phyloP scores from a whole-genome alignment of 768 basidiomycete genomes.

The Suillus sp. region DNA sequence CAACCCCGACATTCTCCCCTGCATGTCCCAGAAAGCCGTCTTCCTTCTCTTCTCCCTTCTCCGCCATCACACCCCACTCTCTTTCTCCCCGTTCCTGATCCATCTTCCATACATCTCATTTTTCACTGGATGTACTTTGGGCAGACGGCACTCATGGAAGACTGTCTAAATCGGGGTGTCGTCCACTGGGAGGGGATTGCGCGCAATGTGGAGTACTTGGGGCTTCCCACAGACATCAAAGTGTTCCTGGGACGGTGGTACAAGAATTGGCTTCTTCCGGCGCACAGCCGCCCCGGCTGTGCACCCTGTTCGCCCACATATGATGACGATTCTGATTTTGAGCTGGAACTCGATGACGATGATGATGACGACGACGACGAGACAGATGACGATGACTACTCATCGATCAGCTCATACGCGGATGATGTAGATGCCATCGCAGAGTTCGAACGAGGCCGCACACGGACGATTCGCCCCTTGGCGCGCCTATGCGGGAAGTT shows the following conservation, averaged over 20 bases:
- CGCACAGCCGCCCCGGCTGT: slow-evolving; percentile 27
- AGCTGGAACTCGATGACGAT: slow-evolving; percentile 30
- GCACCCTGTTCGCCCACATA: slow-evolving; percentile 30
- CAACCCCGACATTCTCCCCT: slow-evolving; percentile 30
- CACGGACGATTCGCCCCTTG: slow-evolving; percentile 42
- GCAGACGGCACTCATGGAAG: slow-evolving; percentile 61
- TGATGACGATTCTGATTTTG: slow-evolving; percentile 40
- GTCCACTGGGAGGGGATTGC: slow-evolving; percentile 87
- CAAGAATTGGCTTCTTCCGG: slow-evolving; percentile 55
- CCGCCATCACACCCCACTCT: slow-evolving; percentile 64
- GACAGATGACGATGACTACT: slow-evolving; percentile 29
- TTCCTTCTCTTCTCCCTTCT: slow-evolving; percentile 71
- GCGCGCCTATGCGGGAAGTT: slow-evolving; percentile 33
- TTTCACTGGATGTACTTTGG: slow-evolving; percentile 87
- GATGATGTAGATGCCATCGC: slow-evolving; percentile 44
- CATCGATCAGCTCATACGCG: slow-evolving; percentile 39
- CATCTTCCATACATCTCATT: slow-evolving; percentile 68
- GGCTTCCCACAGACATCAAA: slow-evolving; percentile 74
- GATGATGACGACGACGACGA: slow-evolving; percentile 26
- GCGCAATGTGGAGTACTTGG: slow-evolving; percentile 88
- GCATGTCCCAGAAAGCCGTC: slow-evolving; percentile 46
- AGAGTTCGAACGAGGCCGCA: slow-evolving; percentile 42
- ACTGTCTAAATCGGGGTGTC: slow-evolving; percentile 61
- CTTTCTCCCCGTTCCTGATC: slow-evolving; percentile 76
- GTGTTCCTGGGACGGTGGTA: slow-evolving; percentile 78